A percentile compares a stretch with the other conserved stretches of the same genome.
phyloP scores from a whole-genome alignment of 208 protist genomes.

The Crithidia acanthocephali region DNA sequence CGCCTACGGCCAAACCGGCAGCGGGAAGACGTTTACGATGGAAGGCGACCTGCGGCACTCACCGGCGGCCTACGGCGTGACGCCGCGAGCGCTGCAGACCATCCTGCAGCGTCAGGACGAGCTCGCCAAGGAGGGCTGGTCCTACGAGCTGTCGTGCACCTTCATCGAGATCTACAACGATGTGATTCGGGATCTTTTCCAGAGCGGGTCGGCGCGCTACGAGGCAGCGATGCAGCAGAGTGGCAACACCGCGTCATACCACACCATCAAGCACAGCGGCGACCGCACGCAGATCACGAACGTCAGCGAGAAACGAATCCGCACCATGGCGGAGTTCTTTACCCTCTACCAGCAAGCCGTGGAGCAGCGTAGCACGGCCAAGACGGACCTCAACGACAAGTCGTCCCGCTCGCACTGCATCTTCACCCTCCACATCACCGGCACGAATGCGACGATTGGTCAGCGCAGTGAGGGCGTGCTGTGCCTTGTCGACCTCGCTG shows the following conservation, averaged over 20 bases:
- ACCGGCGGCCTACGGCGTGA: slow-evolving; percentile 65
- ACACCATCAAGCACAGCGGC: slow-evolving; percentile 72
- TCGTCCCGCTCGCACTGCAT: slow-evolving; percentile 94
- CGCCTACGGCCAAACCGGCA: slow-evolving; percentile 94
- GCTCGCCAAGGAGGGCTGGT: slow-evolving; percentile 79
- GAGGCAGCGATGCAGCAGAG: slow-evolving; percentile 35
- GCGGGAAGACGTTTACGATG: slow-evolving; percentile 94
- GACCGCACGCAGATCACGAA: slow-evolving; percentile 72
- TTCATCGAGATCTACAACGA: slow-evolving; percentile 95
- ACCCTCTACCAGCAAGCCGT: slow-evolving; percentile 64
- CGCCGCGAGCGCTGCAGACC: slow-evolving; percentile 78
- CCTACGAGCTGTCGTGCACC: slow-evolving; percentile 69
- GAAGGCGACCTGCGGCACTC: slow-evolving; percentile 54
- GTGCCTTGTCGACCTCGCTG: slow-evolving; percentile 95
- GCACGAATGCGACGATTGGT: slow-evolving; percentile 61
- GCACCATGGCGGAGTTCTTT: slow-evolving; percentile 64
- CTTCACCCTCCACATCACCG: slow-evolving; percentile 80
- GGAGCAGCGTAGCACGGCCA: slow-evolving; percentile 73
- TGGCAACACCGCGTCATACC: slow-evolving; percentile 45
- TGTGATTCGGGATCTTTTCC: slow-evolving; percentile 83
- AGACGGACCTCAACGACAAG: slow-evolving; percentile 87
- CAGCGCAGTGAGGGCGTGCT: slow-evolving; percentile 82
- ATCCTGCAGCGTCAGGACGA: slow-evolving; percentile 71
- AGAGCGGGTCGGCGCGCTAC: slow-evolving; percentile 63
- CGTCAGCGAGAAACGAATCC: slow-evolving; percentile 52